Base-by-base conservation (phyloP, 345 rosid genomes). In the Melaleuca quinquenervia region DNA sequence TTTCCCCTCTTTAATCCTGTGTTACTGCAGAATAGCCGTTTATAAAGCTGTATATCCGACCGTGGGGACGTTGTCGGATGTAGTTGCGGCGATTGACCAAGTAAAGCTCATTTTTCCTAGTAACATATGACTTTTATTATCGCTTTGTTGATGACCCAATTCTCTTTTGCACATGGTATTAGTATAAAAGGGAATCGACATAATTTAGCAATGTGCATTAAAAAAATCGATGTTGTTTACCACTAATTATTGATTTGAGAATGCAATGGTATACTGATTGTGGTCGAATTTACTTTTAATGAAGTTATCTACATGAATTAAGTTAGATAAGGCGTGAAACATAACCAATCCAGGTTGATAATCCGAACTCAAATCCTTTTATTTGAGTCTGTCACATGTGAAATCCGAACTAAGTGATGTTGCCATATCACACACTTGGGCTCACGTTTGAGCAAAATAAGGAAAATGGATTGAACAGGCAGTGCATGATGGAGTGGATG, bases 1-100 rank as follows among this genome's bases (percentile, higher is more conserved):
- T 41, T 3, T 2, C 41, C 41, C 6, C 41, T 41, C 41, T 41
- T 41, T 41, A 41, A 55, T 55, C 11, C 1, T 11, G 75, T 62
- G 44, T 82, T 36, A 15, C 41, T 45, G 24, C 93, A 95, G 98
- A 87, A 94, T 95, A 85, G 96, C 99, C 52, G 95, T 95, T 60
- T 95, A 95, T 64, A 96, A 96, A 84, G 97, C 98, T n/a, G 52
- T 95, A 26, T 95, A 91, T 85, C 97, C 99, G 84, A 92, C 97
- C 21, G 87, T 93, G 1, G 98, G 94, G 82, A 95, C 99, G 8
- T 82, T 95, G 51, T 90, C 96, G 5, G 97, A 96, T 89, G 98
- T 95, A 7, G 84, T 96, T 84, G 98, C 99, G 84, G 98, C 98
- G 58, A 93, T 95, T 41, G 98, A 96, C 89, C 98, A 94, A 92